Base-by-base conservation (phyloP, 495 filamentous ascomycete genomes). In the Articulospora tetracladia region DNA sequence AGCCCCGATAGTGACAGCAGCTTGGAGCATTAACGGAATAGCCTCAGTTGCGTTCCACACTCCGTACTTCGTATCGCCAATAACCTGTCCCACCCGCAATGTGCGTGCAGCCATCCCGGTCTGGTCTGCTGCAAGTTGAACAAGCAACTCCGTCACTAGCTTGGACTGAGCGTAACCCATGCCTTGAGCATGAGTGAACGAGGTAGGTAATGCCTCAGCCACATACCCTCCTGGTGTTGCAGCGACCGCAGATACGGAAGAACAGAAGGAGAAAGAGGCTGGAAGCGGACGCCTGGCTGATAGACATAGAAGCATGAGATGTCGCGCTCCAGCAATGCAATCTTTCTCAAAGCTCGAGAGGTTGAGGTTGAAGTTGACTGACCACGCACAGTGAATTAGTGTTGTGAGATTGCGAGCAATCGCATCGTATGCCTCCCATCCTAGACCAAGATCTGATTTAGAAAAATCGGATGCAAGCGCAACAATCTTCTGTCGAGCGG, bases 161-260 rank as follows among this genome's bases (percentile, higher is more conserved):
- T 89, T 89, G 1, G 80, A 83, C 24, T 79, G 78, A 0, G 83
- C 79, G 59, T 89, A 89, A 1, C 86, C 85, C 57, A 83, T 82
- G 19, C 17, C 20, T 32, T 50, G 49, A 30, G 51, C 58, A 48
- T 55, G 24, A 53, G 11, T 3, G 27, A 34, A 36, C 8, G 27
- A 32, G 47, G 72, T 68, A 6, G 74, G 68, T 72, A 53, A 50
- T 0, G 80, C 80, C 25, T 69, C 60, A 0, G 53, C 32, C 0
- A 83, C 72, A 13, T 75, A 68, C 15, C 63, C 66, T 15, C 47
- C 59, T 59, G 34, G 58, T 15, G 46, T 64, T 15, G 71, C 77
- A 24, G 59, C 51, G 12, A 60, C 70, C 0, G 69, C 61, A 27
- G 51, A 52, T 3, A 74, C 64, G 2, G 68, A 71, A 0, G 67